phyloP scores from a whole-genome alignment of 2,329 filamentous ascomycete species.

The Alternaria sp. region DNA sequence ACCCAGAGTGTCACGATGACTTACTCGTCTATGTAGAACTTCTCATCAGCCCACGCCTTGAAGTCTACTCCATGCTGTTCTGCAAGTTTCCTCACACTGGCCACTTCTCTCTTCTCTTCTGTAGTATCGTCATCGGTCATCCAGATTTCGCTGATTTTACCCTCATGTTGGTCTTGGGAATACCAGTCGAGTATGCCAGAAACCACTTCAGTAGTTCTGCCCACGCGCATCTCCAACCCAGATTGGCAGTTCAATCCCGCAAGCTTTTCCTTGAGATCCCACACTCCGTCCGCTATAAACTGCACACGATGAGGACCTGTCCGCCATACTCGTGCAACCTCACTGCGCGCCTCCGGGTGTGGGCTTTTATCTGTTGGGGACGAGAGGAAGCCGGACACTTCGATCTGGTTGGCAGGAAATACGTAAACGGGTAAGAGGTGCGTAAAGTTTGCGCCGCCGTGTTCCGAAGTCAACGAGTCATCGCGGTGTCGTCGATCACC shows the following conservation, averaged over 20 bases:
- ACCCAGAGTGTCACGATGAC: conserved; percentile 39
- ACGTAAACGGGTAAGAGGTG: conserved; percentile 74
- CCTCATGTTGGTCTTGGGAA: conserved; percentile 35
- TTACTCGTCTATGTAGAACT: conserved; percentile 81
- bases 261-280: conserved; percentile 72
- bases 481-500: conserved; percentile 50
- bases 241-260: conserved; percentile 65
- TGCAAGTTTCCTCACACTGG: conserved; percentile 63
- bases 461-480: conserved; percentile 38
- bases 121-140: conserved; percentile 74
- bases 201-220: conserved; percentile 67
- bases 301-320: conserved; percentile 76
- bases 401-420: conserved; percentile 74
- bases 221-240: conserved; percentile 68
- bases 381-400: conserved; percentile 75
- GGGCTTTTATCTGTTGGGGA: conserved; percentile 59
- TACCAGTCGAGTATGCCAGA: conserved; percentile 63
- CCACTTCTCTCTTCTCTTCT: conserved; percentile 74
- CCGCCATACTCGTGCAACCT: conserved; percentile 73
- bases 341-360: conserved; percentile 72
- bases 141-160: conserved; percentile 71
- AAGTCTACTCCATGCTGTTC: conserved; percentile 65
- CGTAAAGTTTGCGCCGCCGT: conserved; percentile 37
- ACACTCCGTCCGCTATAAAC: conserved; percentile 76
- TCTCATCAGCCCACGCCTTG: conserved; percentile 75